Evolutionary conservation across 2,329 filamentous ascomycete species (phyloP), one percentile per base, ranked within the genome.

Genomic region (Tolypocladium amazonense): DNA sequence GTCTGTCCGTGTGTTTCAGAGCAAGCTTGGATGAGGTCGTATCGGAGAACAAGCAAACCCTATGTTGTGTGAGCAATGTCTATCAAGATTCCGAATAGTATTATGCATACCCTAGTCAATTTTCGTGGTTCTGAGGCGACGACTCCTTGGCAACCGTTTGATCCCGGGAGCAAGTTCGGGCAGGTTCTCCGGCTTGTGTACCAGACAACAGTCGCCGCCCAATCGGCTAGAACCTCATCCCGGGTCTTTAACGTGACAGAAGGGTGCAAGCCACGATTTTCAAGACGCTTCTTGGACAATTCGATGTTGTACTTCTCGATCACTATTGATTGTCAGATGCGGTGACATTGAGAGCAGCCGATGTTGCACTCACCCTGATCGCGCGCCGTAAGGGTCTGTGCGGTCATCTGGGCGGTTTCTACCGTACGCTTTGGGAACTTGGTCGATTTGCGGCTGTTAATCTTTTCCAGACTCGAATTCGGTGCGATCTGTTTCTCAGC

Each of bases 191-290:
- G 37, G 8, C 23, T 20, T 20, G 33, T 23, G 18, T 37, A 45
- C 43, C 30, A 57, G 12, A 33, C 14, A 15, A 53, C 6, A 20
- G 18, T 39, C 14, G 8, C 25, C 8, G 18, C 38, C 35, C 38
- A 56, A n/a, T 43, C 38, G 14, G 18, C 30, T 15, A 62, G 58
- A 9, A 65, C n/a, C 35, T 64, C 47, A 3, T 43, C 43, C 7
- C 55, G 53, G 2, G 58, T 45, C 25, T 60, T 61, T 9, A 27
- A 39, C 7, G 65, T 65, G 35, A 67, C 65, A 7, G 61, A 57
- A 0, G 59, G 61, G 56, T 65, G 64, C 35, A 66, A 65, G 25
- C 64, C 64, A 38, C 45, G 25, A 18, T 41, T 30, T 18, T 57
- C 33, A 14, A 66, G 60, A 35, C 61, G 58, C 27, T 53, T 27